A percentile compares a stretch with the other conserved stretches of the same genome.
These are phyloP conservation scores for Trichosporon inkin DNA, from an alignment of 1,284 basidiomycete species.

Conservation along the genomic window DNA sequence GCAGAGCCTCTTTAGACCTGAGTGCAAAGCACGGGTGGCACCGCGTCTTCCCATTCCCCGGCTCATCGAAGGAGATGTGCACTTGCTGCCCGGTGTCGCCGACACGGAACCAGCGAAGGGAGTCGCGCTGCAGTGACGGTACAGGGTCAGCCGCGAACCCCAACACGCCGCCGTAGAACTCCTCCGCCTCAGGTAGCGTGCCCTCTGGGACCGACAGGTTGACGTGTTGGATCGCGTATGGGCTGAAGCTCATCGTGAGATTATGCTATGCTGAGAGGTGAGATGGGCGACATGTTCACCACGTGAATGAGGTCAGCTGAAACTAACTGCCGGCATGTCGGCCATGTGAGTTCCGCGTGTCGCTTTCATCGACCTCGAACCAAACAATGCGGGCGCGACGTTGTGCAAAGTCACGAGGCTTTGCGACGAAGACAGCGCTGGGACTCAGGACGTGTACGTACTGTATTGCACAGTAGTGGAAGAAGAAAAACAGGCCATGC, in stretches of 20 bases:
- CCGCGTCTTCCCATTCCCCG: constrained; percentile 23
- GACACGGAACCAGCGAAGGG: constrained; percentile 37
- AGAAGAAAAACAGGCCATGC: not conserved
- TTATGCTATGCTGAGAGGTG: too few species aligned
- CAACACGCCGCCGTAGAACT: constrained; percentile 45
- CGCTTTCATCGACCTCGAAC: too few species aligned
- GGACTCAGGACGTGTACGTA: too few species aligned
- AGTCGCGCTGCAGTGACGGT: constrained; percentile 35
- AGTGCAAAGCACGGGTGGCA: constrained; percentile 46
- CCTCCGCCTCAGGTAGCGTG: constrained; percentile 38
- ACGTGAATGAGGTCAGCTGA: too few species aligned
- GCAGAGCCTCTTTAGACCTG: constrained; percentile 29
- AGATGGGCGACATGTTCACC: too few species aligned
- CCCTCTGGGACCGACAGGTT: constrained; percentile 44
- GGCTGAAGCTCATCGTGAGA: not conserved
- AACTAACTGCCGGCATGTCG: too few species aligned
- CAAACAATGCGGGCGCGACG: too few species aligned
- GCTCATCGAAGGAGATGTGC: constrained; percentile 36
- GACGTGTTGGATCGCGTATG: constrained; percentile 40
- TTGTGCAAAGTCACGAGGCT: too few species aligned
- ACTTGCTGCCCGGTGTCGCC: constrained; percentile 42
- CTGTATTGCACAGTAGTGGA: too few species aligned
- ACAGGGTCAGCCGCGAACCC: constrained; percentile 42
- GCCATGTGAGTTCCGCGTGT: too few species aligned
- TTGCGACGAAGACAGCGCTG: too few species aligned